Evolutionary conservation across 352 stramenopile species (phyloP).

Genomic region (Globisporangium lucens): DNA sequence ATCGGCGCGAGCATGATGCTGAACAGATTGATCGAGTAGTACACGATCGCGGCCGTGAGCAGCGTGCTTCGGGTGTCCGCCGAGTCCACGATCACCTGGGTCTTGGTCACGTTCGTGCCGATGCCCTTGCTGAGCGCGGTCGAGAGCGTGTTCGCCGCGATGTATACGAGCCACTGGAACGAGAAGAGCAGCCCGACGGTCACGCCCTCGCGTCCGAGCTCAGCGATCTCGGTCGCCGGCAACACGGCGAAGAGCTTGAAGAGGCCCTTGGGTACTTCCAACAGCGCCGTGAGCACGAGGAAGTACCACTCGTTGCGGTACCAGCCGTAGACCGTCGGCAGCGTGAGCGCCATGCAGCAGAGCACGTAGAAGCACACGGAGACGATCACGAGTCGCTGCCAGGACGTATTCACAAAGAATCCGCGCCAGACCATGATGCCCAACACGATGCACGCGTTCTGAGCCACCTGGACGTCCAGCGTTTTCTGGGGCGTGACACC

Average conservation of each 20-base stretch:
- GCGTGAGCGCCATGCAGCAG: slow-evolving; percentile 26
- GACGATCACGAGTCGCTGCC: slow-evolving; percentile 32
- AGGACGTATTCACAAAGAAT: slow-evolving; percentile 36
- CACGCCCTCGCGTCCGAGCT: slow-evolving; percentile 47
- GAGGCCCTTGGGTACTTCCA: slow-evolving; percentile 37
- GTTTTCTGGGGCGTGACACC: slow-evolving; percentile 21
- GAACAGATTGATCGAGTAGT: slow-evolving; percentile 31
- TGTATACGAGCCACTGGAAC: slow-evolving; percentile 35
- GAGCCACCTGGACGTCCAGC: slow-evolving; percentile 24
- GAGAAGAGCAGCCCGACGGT: slow-evolving; percentile 51
- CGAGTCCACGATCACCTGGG: slow-evolving; percentile 25
- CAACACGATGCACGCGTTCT: slow-evolving; percentile 27
- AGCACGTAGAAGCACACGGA: slow-evolving; percentile 29
- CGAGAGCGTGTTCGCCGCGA: slow-evolving; percentile 26
- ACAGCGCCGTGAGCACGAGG: slow-evolving; percentile 21
- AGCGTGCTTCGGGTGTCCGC: slow-evolving; percentile 23
- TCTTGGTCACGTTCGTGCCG: slow-evolving; percentile 19
- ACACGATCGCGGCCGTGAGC: slow-evolving; percentile 19
- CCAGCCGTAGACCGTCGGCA: slow-evolving; percentile 33
- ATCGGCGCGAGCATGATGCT: slow-evolving; percentile 20
- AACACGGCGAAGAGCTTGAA: slow-evolving; percentile 40
- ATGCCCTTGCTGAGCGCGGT: slow-evolving; percentile 26
- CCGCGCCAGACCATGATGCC: slow-evolving; percentile 40
- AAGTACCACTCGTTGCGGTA: slow-evolving; percentile 47
- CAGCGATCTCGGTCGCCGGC: slow-evolving; percentile 47